Conservation (phyloP, 352 stramenopile genomes). For the Pythium folliculosum region DNA sequence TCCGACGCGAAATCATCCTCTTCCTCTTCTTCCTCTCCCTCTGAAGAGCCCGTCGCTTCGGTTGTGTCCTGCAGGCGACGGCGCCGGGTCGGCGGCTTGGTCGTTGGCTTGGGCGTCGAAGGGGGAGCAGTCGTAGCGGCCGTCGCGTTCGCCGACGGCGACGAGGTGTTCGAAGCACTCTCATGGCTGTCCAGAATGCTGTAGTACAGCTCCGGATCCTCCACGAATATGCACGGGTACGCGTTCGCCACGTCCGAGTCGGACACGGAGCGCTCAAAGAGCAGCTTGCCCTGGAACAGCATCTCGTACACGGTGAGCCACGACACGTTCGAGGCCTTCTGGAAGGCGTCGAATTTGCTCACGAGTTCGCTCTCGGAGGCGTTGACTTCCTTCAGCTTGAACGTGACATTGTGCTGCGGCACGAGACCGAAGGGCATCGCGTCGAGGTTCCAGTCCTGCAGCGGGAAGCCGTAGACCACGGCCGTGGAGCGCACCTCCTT, state of each 20-base stretch:
- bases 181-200: neutral
- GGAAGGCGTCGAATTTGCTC: constrained; percentile 22
- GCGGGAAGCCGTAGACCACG: constrained; percentile 39
- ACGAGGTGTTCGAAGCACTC: too few species aligned
- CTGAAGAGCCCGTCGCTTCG: neutral
- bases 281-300: constrained; percentile 41
- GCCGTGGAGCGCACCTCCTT: constrained; percentile 39
- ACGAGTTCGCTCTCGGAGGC: neutral
- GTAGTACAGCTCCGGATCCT: constrained; percentile 7
- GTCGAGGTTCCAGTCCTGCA: constrained; percentile 46
- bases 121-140: neutral
- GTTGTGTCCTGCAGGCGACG: neutral
- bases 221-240: constrained; percentile 39
- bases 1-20: neutral
- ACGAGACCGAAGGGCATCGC: constrained; percentile 33
- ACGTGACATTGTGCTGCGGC: constrained; percentile 20
- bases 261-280: constrained; percentile 41
- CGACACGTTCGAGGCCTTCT: constrained; percentile 23
- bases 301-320: constrained; percentile 40
- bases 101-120: neutral
- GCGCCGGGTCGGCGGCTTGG: neutral
- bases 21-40: neutral
- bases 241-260: constrained; percentile 34
- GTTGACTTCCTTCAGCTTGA: constrained; percentile 17
- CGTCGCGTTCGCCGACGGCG: constrained; percentile 2